A percentile compares a stretch with the other conserved stretches of the same genome.
Conservation (phyloP, 1,139 yeast genomes). For the Blastobotrys apis region DNA sequence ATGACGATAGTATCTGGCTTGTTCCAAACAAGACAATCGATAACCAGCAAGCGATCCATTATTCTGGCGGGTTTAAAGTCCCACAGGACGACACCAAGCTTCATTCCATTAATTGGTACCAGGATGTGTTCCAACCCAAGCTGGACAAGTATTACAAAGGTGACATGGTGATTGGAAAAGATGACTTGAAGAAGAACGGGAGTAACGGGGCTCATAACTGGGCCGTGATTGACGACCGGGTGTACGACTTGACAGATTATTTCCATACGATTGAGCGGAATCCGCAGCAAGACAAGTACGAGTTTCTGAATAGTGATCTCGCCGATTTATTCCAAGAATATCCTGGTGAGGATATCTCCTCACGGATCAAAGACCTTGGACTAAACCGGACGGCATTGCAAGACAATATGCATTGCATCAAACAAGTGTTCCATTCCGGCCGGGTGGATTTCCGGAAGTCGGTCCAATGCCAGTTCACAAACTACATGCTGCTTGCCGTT, state of each 20-base stretch:
- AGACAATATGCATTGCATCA: slow-evolving; percentile 29
- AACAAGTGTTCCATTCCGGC: slow-evolving; percentile 35
- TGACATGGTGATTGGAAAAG: slow-evolving; percentile 33
- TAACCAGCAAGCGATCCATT: slow-evolving; percentile 31
- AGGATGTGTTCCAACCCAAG: slow-evolving; percentile 31
- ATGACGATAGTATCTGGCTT: slow-evolving; percentile 28
- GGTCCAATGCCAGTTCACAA: slow-evolving; percentile 34
- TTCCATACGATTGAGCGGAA: slow-evolving; percentile 29
- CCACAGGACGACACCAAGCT: slow-evolving; percentile 27
- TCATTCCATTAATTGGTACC: slow-evolving; percentile 34
- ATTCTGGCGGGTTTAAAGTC: slow-evolving; percentile 30
- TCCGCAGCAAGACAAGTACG: slow-evolving; percentile 25
- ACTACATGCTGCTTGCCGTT: slow-evolving; percentile 36
- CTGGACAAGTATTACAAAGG: slow-evolving; percentile 34
- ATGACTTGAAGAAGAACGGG: slow-evolving; percentile 22
- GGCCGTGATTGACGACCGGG: slow-evolving; percentile 31
- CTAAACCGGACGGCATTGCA: slow-evolving; percentile 20
- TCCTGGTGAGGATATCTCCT: slow-evolving; percentile 32
- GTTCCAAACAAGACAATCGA: slow-evolving; percentile 27
- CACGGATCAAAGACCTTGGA: slow-evolving; percentile 20
- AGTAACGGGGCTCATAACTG: slow-evolving; percentile 23
- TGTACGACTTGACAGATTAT: slow-evolving; percentile 37
- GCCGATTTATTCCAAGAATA: slow-evolving; percentile 27
- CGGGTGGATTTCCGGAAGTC: slow-evolving; percentile 35
- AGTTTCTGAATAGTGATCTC: slow-evolving; percentile 31